Percentiles rank a stretch among this genome's conserved stretches.
Evolutionary conservation across 2,329 filamentous ascomycete species (phyloP).

Genomic region (Claviceps fusiformis): DNA sequence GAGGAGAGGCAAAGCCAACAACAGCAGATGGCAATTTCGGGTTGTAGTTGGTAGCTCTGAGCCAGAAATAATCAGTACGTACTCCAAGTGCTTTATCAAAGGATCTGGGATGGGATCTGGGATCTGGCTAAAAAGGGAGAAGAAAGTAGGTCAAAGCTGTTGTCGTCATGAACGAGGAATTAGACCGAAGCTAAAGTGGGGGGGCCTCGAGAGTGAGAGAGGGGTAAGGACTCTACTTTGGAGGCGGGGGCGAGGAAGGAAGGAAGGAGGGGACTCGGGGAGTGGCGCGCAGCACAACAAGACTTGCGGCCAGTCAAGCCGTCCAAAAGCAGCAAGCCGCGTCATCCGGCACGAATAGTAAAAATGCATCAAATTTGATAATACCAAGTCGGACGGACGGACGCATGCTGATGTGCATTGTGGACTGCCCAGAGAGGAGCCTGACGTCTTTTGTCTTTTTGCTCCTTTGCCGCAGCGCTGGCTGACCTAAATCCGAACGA

Average conservation of each 20-base stretch:
- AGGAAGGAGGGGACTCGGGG: neutral
- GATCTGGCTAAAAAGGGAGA: constrained; percentile 2
- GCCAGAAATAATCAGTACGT: neutral
- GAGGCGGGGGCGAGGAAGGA: neutral
- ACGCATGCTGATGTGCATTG: too few relatives aligned
- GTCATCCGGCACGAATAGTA: neutral
- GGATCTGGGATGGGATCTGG: too few relatives aligned
- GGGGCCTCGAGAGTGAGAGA: neutral
- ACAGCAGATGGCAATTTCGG: constrained; percentile 2
- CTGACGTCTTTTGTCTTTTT: too few relatives aligned
- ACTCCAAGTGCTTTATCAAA: neutral
- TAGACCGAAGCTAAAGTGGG: neutral
- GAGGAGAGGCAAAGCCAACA: neutral
- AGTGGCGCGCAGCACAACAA: neutral
- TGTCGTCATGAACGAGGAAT: neutral
- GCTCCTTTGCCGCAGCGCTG: too few relatives aligned
- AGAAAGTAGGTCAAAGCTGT: constrained; percentile 5
- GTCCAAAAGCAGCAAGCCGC: neutral
- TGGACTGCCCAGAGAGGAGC: too few relatives aligned
- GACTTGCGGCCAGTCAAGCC: neutral
- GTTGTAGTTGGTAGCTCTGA: neutral
- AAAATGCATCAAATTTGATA: too few relatives aligned
- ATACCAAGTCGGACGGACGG: too few relatives aligned
- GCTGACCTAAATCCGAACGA: too few relatives aligned
- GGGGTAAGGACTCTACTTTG: neutral